Evolutionary conservation across 1,284 basidiomycete species (phyloP).

Genomic region (Cutaneotrichosporon sp.): DNA sequence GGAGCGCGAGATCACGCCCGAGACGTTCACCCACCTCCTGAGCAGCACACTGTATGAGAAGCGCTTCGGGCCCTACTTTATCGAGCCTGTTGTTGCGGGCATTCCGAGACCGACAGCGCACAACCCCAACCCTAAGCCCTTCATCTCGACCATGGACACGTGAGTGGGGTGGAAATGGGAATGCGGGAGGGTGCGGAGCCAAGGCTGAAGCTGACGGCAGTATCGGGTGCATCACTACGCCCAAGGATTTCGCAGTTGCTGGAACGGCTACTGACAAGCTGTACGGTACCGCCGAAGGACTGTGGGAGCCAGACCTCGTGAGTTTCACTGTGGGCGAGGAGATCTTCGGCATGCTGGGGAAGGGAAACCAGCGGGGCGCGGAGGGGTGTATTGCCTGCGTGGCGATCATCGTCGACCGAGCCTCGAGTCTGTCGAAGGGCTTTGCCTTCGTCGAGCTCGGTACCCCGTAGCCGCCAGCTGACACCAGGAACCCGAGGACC

Average conservation of each 20-base stretch:
- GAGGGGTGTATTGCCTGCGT: no score
- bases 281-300: conserved; percentile 94
- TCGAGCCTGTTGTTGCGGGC: conserved; percentile 95
- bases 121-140: conserved; percentile 76
- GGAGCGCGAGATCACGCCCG: conserved; percentile 92
- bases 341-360: no score
- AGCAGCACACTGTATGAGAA: conserved; percentile 96
- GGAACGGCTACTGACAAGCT: conserved; percentile 91
- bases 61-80: conserved; percentile 94
- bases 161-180: conserved; percentile 23
- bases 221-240: conserved; percentile 69
- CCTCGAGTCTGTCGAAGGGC: no score
- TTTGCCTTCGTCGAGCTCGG: no score
- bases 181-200: neutral
- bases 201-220: conserved; percentile 20
- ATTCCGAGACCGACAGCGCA: conserved; percentile 56
- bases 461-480: no score
- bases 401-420: no score
- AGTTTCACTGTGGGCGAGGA: conserved; percentile 1
- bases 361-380: no score
- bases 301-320: conserved; percentile 92
- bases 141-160: conserved; percentile 93
- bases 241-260: conserved; percentile 86
- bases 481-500: conserved; percentile 65
- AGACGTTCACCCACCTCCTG: conserved; percentile 93